Conservation (phyloP, 108 stramenopile genomes). For the Aurantiochytrium sp. region DNA sequence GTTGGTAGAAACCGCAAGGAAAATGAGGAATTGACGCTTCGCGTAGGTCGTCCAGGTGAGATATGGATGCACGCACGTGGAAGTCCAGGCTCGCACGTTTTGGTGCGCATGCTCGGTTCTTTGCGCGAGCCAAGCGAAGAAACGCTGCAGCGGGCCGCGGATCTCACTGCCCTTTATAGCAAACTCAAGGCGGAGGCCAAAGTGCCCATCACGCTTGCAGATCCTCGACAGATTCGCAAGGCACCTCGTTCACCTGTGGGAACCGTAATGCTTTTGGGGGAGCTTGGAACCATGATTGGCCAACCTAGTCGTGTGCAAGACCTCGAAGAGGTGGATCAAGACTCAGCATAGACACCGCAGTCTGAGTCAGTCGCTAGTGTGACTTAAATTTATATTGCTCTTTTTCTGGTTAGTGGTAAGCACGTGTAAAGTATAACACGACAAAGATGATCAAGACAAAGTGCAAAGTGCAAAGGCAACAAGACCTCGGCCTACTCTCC, state of each 20-base stretch:
- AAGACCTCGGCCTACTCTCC: too few species aligned
- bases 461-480: too few species aligned
- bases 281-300: neutral
- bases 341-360: too few species aligned
- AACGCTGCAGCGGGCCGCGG: neutral
- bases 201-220: neutral
- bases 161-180: neutral
- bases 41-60: neutral
- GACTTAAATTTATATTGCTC: too few species aligned
- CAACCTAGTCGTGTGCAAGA: neutral
- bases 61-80: constrained; percentile 12
- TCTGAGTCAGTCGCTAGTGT: too few species aligned
- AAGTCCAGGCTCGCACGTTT: neutral
- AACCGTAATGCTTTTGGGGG: neutral
- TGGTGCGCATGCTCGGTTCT: neutral
- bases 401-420: too few species aligned
- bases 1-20: neutral
- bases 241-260: neutral
- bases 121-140: neutral
- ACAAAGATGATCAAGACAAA: too few species aligned
- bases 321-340: neutral
- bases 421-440: too few species aligned
- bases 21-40: neutral
- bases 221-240: neutral
- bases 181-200: neutral